Conservation (phyloP, 306 rosid species). For the Begonia masoniana region DNA sequence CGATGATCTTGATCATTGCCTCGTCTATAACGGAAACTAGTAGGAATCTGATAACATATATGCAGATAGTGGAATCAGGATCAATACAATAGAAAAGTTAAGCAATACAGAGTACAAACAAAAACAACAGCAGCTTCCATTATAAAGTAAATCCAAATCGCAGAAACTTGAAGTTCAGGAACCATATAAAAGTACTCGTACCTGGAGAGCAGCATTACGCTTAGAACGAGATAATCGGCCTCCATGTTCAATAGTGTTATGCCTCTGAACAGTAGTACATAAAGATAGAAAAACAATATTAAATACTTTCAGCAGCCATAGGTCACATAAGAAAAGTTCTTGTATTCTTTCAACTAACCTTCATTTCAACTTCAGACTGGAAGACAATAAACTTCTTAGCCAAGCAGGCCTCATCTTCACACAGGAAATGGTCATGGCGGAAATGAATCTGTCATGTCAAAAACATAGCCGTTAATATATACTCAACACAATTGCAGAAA, state of each 20-base stretch:
- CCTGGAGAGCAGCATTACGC: conserved; percentile 98
- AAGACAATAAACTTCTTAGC: conserved; percentile 78
- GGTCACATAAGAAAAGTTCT: too few relatives aligned
- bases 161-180: background rate
- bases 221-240: conserved; percentile 89
- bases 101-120: too few relatives aligned
- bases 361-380: conserved; percentile 76
- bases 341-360: conserved; percentile 34
- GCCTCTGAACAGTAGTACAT: conserved; percentile 34
- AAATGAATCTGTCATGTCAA: conserved; percentile 55
- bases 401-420: conserved; percentile 95
- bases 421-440: conserved; percentile 79
- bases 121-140: too few relatives aligned
- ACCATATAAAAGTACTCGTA: background rate
- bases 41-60: conserved; percentile 59
- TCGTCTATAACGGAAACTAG: conserved; percentile 64
- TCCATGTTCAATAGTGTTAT: conserved; percentile 79
- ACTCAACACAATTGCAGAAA: background rate
- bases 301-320: too few relatives aligned
- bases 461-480: background rate
- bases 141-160: background rate
- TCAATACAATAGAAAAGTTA: background rate
- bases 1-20: conserved; percentile 58
- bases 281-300: conserved; percentile 9
- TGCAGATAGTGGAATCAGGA: background rate